Percentiles rank a stretch among this genome's conserved stretches.
Evolutionary conservation across 2,329 filamentous ascomycete genomes (phyloP).

Genomic region (Acrocalymma vagum): DNA sequence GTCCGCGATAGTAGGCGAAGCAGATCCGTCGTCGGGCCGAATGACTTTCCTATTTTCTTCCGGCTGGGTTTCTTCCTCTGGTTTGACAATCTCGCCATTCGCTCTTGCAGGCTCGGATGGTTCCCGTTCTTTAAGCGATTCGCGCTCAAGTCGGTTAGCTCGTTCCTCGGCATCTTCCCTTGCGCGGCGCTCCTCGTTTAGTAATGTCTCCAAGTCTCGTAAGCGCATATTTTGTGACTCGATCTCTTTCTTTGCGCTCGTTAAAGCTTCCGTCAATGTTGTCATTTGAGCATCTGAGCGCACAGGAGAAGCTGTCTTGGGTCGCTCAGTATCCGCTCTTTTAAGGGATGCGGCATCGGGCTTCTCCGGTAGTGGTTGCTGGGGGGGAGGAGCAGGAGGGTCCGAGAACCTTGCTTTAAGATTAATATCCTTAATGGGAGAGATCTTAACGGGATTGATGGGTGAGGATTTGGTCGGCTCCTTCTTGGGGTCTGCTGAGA

Average conservation of each 20-base stretch:
- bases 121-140: conserved; percentile 55
- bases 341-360: conserved; percentile 80
- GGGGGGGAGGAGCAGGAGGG: conserved; percentile 90
- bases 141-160: conserved; percentile 74
- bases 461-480: conserved; percentile 58
- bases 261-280: conserved; percentile 84
- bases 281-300: conserved; percentile 78
- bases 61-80: conserved; percentile 17
- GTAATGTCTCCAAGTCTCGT: conserved; percentile 79
- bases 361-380: conserved; percentile 92
- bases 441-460: conserved; percentile 51
- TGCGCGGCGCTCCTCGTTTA: conserved; percentile 81
- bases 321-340: conserved; percentile 77
- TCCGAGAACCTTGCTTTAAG: conserved; percentile 88
- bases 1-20: conserved; percentile 34
- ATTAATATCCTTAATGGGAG: conserved; percentile 66
- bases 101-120: conserved; percentile 35
- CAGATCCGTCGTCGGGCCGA: conserved; percentile 28
- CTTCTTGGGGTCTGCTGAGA: conserved; percentile 73
- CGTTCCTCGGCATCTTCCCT: conserved; percentile 85
- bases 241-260: conserved; percentile 84
- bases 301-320: conserved; percentile 69
- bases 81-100: conserved; percentile 26
- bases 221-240: conserved; percentile 83
- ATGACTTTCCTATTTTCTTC: conserved; percentile 20